Percentiles rank a stretch among this genome's conserved stretches.
These are phyloP conservation scores for Aureobasidium sp. DNA, from an alignment of 2,329 filamentous ascomycete genomes.

Conservation along the genomic window DNA sequence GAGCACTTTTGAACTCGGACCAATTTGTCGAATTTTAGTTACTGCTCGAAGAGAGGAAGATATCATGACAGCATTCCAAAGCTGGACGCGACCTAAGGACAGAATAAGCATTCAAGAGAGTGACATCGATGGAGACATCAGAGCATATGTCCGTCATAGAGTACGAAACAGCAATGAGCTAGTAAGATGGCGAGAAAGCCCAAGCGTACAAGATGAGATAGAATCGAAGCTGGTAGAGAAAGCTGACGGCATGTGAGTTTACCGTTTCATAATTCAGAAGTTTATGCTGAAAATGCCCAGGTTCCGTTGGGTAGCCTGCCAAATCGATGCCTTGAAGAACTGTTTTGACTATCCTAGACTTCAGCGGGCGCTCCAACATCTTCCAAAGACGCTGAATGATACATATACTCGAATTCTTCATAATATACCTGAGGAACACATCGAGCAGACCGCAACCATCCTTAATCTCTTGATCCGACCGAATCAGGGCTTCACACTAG, in stretches of 20 bases:
- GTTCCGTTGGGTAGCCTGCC: slow-evolving; percentile 1
- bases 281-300: neutral
- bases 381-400: neutral
- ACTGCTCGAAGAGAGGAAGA: neutral
- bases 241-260: neutral
- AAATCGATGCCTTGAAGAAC: neutral
- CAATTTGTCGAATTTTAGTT: neutral
- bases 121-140: neutral
- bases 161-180: neutral
- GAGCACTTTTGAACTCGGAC: neutral
- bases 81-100: neutral
- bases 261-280: neutral
- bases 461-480: neutral
- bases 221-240: neutral
- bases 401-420: neutral
- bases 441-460: neutral
- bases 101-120: neutral
- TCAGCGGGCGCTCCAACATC: neutral
- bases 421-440: neutral
- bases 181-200: neutral
- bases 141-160: neutral
- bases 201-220: neutral
- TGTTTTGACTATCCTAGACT: neutral
- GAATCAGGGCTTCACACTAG: neutral
- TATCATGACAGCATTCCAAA: neutral